Evolutionary conservation across 225 moss, liverwort and hornwort genomes (phyloP).

Genomic region (Thuidium tamariscinum): DNA sequence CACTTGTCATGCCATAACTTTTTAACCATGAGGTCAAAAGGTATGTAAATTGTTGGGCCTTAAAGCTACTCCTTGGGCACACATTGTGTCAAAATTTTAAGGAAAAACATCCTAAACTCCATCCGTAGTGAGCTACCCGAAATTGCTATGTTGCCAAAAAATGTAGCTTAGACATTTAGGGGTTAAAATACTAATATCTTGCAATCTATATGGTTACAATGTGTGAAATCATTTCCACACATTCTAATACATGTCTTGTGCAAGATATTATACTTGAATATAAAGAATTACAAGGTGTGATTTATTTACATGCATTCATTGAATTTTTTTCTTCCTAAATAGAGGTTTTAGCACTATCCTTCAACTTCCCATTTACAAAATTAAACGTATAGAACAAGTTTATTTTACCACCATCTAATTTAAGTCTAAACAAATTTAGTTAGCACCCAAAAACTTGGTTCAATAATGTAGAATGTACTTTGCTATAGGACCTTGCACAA

Average conservation of each 20-base stretch:
- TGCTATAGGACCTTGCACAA: not conserved
- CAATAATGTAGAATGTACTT: not conserved
- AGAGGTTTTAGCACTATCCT: rapidly evolving
- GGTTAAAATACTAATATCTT: too few species aligned
- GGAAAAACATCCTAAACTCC: too few species aligned
- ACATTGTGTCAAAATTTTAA: too few species aligned
- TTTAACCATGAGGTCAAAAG: too few species aligned
- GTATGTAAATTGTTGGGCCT: too few species aligned
- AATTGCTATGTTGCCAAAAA: too few species aligned
- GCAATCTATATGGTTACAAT: too few species aligned
- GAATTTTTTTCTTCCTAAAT: not conserved
- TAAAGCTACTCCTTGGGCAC: too few species aligned
- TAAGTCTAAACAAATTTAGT: not conserved
- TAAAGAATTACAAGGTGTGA: not conserved
- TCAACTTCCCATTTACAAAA: not conserved
- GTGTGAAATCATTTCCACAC: too few species aligned
- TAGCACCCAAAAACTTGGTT: rapidly evolving
- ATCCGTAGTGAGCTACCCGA: too few species aligned
- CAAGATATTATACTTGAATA: rapidly evolving
- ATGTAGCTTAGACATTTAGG: too few species aligned
- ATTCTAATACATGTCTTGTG: not conserved
- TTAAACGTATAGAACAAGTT: rapidly evolving
- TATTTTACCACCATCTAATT: not conserved
- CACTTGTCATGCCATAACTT: too few species aligned
- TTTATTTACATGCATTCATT: not conserved